Base-by-base conservation (phyloP, 2,329 filamentous ascomycete species). In the Sarocladium oryzae region DNA sequence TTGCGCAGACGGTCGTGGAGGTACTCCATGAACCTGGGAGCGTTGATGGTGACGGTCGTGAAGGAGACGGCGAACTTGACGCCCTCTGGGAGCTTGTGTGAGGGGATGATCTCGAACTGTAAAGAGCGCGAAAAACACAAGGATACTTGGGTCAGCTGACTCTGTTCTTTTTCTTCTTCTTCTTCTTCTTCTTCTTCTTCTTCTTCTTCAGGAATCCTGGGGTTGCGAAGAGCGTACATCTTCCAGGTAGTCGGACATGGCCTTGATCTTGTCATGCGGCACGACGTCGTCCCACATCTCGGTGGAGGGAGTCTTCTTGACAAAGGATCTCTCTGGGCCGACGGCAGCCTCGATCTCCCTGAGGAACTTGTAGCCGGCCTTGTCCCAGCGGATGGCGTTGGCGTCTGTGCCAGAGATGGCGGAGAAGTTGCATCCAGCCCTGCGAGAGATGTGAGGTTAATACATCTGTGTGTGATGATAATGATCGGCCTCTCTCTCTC, bases 401-500 rank as follows among this genome's bases (percentile, higher is more conserved):
- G 58, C 54, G 48, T 73, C 69, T 13, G 56, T 65, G 20, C 69
- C 69, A 0, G 70, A 72, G 40, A 73, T 69, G 35, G 67, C 69
- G 1, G 70, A 73, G 55, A 72, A 72, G 55, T 73, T 73, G 53
- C 67, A 70, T 2, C 70, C 70, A 9, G 70, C 70, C 69, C 10
- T 63, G 49, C 1, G 60, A 16, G 11, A 36, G 6, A n/a, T 5
- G 5, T 36, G 6, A 36, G 33, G 7, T 5, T 36, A 5, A 36
- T 5, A 5, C 15, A n/a, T n/a, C 15, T n/a, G 6, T 10, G 15
- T n/a, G 13, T 5, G 15, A 36, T n/a, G 37, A 40, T 23, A 20
- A n/a, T 30, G 28, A 30, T 30, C 28, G 28, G 28, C 28, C n/a
- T n/a, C n/a, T n/a, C n/a, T n/a, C n/a, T n/a, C n/a, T n/a, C n/a